These are phyloP conservation scores for Halophytophthora polymorphica DNA, from an alignment of 352 stramenopile species.

Conservation along the genomic window DNA sequence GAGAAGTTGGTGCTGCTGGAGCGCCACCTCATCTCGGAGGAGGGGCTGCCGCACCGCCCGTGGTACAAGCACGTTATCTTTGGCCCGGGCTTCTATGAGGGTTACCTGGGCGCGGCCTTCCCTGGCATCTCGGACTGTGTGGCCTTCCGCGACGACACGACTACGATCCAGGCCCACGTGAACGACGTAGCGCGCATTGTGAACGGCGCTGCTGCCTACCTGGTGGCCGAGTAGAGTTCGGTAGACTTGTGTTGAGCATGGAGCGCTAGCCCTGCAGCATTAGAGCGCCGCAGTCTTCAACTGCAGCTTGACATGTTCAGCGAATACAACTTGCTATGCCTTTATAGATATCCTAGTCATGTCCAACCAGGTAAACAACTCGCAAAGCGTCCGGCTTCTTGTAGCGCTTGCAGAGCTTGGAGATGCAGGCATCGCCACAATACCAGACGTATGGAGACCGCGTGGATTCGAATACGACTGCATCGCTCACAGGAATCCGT, in stretches of 20 bases:
- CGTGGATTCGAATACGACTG: no score
- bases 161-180: slow-evolving; percentile 33
- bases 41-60: slow-evolving; percentile 31
- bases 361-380: no score
- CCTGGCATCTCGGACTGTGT: slow-evolving; percentile 35
- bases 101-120: slow-evolving; percentile 37
- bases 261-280: no score
- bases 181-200: slow-evolving; percentile 30
- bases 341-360: no score
- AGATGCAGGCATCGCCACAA: no score
- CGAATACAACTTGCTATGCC: no score
- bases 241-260: neutral
- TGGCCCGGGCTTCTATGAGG: slow-evolving; percentile 38
- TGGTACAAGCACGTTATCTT: slow-evolving; percentile 53
- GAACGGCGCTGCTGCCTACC: slow-evolving; percentile 20
- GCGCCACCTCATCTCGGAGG: slow-evolving; percentile 30
- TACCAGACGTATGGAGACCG: no score
- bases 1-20: slow-evolving; percentile 37
- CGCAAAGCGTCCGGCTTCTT: no score
- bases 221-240: slow-evolving; percentile 9
- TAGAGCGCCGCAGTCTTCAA: no score
- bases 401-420: no score
- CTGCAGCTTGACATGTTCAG: no score
- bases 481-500: slow-evolving; percentile 27
- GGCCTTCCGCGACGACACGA: slow-evolving; percentile 27